Base-by-base conservation (phyloP, 2,329 filamentous ascomycete species). In the Penicillium sp. region DNA sequence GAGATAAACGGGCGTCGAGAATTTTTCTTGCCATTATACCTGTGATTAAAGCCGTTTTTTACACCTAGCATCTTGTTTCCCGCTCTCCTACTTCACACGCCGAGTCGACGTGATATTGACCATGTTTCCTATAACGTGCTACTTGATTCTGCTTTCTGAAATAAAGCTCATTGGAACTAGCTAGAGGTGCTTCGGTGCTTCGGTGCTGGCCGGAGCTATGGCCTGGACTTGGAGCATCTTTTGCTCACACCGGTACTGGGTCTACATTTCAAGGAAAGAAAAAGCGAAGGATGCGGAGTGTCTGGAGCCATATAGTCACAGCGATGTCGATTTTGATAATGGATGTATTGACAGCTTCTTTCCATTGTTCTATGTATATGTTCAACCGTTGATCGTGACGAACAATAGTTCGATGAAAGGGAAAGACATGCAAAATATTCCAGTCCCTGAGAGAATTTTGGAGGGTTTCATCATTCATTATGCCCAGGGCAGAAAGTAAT, bases 1-100 rank as follows among this genome's bases (percentile, higher is more conserved):
- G 80, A 70, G 57, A 10, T 8, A 11, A 21, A n/a, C 2, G 25
- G 11, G 11, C 25, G 25, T 6, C 10, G 11, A n/a, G 25, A n/a
- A n/a, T 27, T 13, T 27, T 20, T 19, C 15, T 23, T 38, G 29
- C 33, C 27, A 28, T 38, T 29, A 19, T 41, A 23, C 36, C 43
- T 42, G 28, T 42, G 25, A 34, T 41, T 46, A 37, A 42, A 41
- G 39, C 46, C 45, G 39, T 43, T 42, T 47, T 43, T 39, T 45
- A 45, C 45, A 39, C 40, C 41, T 49, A 47, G 50, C 50, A 53
- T 54, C 38, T 51, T 38, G 40, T 35, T 47, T 48, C 32, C 31
- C 36, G 34, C 28, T 51, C 36, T 49, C 39, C 33, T 41, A 28
- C 33, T 33, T 36, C 32, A 25, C 39, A 40, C 39, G 39, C 34